These are phyloP conservation scores for Protomyces inundatus DNA, from an alignment of 1,139 yeast species.

Conservation along the genomic window DNA sequence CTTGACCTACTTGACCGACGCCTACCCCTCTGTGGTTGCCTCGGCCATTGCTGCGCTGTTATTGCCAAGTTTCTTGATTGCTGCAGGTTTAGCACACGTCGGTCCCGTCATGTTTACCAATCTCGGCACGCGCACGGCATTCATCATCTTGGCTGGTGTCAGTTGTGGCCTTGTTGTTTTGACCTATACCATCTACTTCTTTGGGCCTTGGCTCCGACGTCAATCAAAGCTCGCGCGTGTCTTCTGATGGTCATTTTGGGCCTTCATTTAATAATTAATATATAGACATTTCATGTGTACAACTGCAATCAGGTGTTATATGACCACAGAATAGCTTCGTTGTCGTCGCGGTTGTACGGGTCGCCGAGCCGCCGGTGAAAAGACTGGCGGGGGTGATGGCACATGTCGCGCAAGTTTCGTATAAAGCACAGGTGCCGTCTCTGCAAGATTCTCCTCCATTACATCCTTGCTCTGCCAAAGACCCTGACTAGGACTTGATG, in stretches of 20 bases:
- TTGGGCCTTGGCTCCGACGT: conserved; percentile 22
- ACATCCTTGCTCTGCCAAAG: no score
- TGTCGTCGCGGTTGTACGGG: neutral
- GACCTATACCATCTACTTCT: conserved; percentile 25
- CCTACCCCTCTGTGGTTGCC: conserved; percentile 54
- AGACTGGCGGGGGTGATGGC: neutral
- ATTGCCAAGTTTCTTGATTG: conserved; percentile 25
- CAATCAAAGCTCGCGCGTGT: conserved; percentile 17
- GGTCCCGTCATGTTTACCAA: conserved; percentile 27
- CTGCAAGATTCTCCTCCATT: no score
- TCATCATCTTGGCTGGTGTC: conserved; percentile 20
- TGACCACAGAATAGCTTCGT: neutral
- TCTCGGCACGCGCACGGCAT: conserved; percentile 24
- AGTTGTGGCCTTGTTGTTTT: conserved; percentile 18
- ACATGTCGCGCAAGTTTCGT: neutral
- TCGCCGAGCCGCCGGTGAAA: neutral
- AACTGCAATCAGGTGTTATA: neutral
- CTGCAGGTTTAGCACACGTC: conserved; percentile 26
- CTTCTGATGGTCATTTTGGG: neutral
- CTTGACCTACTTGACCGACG: conserved; percentile 51
- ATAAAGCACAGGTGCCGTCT: no score
- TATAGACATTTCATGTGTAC: neutral
- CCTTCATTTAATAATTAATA: neutral
- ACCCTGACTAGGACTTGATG: no score
- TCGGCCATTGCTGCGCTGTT: conserved; percentile 57